Evolutionary conservation across 2,329 filamentous ascomycete genomes (phyloP), one percentile per base, ranked within the genome.

Genomic region (Pleoardoris graminearum): DNA sequence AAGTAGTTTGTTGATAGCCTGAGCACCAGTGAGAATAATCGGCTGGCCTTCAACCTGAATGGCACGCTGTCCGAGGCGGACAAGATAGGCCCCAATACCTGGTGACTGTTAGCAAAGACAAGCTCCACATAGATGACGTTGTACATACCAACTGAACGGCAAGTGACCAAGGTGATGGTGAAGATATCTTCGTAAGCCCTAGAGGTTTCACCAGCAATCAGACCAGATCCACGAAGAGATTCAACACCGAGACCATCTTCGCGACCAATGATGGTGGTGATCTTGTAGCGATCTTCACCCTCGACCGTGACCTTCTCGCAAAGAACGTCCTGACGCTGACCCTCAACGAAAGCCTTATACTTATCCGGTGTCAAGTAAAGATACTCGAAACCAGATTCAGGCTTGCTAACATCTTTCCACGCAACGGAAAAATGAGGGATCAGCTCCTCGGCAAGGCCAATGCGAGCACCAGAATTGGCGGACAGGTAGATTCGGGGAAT

Each of bases 21-120:
- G 90, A 43, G 94, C 94, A 84, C 94, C 94, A 67, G 94, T 99
- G 59, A 99, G 85, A 69, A 99, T 99, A 75, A 99, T 99, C 33
- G 94, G 94, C 79, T 99, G 94, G 54, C 94, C 94, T 77, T 99
- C 94, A 62, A 99, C 95, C 78, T 99, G 94, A 62, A 99, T 95
- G 60, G 94, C 93, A 86, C 94, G 91, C 78, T 99, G 94, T 54
- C 94, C 94, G 55, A 99, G 90, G 73, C 94, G 93, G 65, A 99
- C 94, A 50, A 99, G 89, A 79, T 99, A 99, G 47, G 94, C 94
- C 84, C 94, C 94, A 61, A 99, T 99, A 88, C 85, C 85, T 87
- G 54, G 27, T 21, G n/a, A 55, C 23, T 36, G 55, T 78, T 76
- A 79, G 72, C 53, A 64, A 19, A 10, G 25, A 71, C 52, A 63